phyloP scores from a whole-genome alignment of 1,284 basidiomycete species.

The Apiotrichum veenhuisii region DNA sequence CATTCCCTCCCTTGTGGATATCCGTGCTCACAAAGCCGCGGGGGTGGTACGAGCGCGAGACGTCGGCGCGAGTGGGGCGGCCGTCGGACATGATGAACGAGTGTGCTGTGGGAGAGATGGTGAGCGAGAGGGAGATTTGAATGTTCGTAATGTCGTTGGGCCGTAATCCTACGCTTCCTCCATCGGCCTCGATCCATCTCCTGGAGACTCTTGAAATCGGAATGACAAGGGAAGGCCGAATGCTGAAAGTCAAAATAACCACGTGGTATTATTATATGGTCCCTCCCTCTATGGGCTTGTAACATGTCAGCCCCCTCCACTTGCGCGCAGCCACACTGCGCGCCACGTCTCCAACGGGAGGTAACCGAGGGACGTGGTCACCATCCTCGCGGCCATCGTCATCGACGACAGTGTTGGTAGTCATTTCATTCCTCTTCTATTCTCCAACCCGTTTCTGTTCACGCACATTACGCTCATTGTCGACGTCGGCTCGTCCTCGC shows the following conservation, averaged over 20 bases:
- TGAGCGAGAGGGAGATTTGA: too few relatives aligned
- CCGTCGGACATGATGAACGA: not conserved
- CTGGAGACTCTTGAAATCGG: not conserved
- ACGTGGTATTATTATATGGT: not conserved
- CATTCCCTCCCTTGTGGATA: not conserved
- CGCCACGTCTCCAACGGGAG: not conserved
- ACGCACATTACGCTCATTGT: not conserved
- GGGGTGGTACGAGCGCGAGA: constrained; percentile 28
- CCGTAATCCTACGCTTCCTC: too few relatives aligned
- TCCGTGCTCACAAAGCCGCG: constrained; percentile 18
- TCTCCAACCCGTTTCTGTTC: too few relatives aligned
- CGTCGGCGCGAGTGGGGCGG: not conserved
- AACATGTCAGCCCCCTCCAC: too few relatives aligned
- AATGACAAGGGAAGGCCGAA: not conserved
- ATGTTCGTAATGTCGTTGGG: too few relatives aligned
- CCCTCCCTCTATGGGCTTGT: not conserved
- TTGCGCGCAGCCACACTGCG: not conserved
- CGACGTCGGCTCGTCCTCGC: not conserved
- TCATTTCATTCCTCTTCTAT: too few relatives aligned
- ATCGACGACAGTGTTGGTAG: too few relatives aligned
- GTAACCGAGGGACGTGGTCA: not conserved
- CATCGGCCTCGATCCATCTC: too few relatives aligned
- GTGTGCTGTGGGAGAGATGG: not conserved
- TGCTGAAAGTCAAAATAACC: not conserved
- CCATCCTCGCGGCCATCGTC: not conserved